A percentile compares a stretch with the other conserved stretches of the same genome.
Evolutionary conservation across 345 rosid genomes (phyloP).

Genomic region (Mercurialis annua): DNA sequence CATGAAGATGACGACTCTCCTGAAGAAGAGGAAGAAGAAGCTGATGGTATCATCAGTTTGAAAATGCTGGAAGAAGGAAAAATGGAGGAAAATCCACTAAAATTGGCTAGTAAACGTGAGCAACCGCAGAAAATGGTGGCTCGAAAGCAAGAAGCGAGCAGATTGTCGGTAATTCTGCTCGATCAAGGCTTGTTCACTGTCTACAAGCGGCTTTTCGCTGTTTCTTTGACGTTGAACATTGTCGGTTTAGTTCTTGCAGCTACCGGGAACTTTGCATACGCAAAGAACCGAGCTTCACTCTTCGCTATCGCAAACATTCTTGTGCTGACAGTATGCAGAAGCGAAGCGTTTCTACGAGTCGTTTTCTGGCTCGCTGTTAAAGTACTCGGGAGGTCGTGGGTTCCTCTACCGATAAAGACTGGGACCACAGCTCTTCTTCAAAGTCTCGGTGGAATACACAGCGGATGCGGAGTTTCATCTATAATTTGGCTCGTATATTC

Average conservation of each 20-base stretch:
- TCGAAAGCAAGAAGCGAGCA: slow-evolving; percentile 45
- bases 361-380: slow-evolving; percentile 58
- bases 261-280: slow-evolving; percentile 57
- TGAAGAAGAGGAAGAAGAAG: slow-evolving; percentile 24
- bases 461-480: slow-evolving; percentile 73
- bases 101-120: slow-evolving; percentile 33
- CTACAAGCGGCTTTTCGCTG: slow-evolving; percentile 63
- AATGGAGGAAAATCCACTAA: slow-evolving; percentile 7
- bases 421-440: slow-evolving; percentile 68
- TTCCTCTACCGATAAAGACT: slow-evolving; percentile 55
- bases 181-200: slow-evolving; percentile 81
- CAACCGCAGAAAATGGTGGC: slow-evolving; percentile 38
- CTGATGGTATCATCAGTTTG: slow-evolving; percentile 9
- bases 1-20: slow-evolving; percentile 20
- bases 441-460: slow-evolving; percentile 75
- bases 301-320: slow-evolving; percentile 69
- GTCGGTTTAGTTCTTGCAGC: slow-evolving; percentile 53
- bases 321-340: slow-evolving; percentile 61
- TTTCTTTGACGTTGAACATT: slow-evolving; percentile 47
- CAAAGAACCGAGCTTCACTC: slow-evolving; percentile 57
- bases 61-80: slow-evolving; percentile 42
- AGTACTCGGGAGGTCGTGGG: slow-evolving; percentile 51
- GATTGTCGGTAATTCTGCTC: slow-evolving; percentile 62
- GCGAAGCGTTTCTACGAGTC: slow-evolving; percentile 63
- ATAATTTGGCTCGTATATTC: slow-evolving; percentile 66